Base-by-base conservation (phyloP, 1,139 yeast species). In the Petasospora fabianii region DNA sequence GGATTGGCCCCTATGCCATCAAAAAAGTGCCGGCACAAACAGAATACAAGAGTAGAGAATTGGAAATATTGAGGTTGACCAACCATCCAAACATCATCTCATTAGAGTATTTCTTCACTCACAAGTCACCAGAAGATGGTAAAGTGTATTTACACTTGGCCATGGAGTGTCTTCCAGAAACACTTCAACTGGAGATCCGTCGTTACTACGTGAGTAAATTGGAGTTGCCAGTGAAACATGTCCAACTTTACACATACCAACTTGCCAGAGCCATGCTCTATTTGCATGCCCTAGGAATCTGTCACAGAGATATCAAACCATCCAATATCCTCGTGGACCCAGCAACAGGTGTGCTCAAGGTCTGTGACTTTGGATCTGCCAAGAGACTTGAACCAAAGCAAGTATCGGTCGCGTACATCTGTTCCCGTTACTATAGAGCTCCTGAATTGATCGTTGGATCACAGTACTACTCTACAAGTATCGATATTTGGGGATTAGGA, bases 401-500 rank as follows among this genome's bases (percentile, higher is more conserved):
- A 58, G 86, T 88, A 11, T 77, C 84, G 2, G 90, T 84, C 36
- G 76, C 86, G 48, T 83, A 84, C 53, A 83, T 84, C 42, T 84
- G 92, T 60, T 81, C 88, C 18, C 71, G 94, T 55, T 84, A 81
- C 58, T 84, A 84, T 60, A 72, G 94, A 58, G 92, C 94, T 3
- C 95, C 95, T 1, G 95, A 84, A 60, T 66, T 84, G 47, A 82
- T 84, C 54, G 78, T 84, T 44, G 95, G 92, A 1, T 82, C 87
- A 54, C 75, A 84, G 30, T 68, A 77, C 36, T 84, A 84, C 56
- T 74, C 88, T 3, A 82, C 92, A 7, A 84, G 82, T 55, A 83
- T 84, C 43, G 95, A 84, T 59, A 77, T 83, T 43, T 84, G 95
- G 95, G 92, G 92, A 1, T 67, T 83, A 41, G 95, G 95, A 1